Percentiles rank a stretch among this genome's conserved stretches.
phyloP scores from a whole-genome alignment of 2,329 filamentous ascomycete genomes.

The Fusarium sp. region DNA sequence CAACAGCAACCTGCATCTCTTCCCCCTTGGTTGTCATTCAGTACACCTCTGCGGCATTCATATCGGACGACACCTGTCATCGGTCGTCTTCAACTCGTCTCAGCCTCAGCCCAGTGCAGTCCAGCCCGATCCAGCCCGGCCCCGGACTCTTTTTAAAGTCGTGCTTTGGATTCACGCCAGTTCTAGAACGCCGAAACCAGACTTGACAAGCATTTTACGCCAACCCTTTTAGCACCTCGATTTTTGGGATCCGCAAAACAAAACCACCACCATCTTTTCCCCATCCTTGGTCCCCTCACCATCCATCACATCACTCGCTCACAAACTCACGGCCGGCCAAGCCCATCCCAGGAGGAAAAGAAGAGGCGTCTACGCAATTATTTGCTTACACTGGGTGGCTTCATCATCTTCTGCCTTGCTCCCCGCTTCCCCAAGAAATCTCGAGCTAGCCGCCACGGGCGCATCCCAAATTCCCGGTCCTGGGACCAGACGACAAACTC shows the following conservation, averaged over 20 bases:
- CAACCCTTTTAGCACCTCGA: constrained; percentile 27
- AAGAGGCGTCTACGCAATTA: constrained; percentile 21
- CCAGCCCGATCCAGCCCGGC: constrained; percentile 38
- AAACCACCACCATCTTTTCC: constrained; percentile 22
- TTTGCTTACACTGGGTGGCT: constrained; percentile 13
- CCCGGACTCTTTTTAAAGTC: constrained; percentile 28
- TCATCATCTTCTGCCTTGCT: constrained; percentile 13
- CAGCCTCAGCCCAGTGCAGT: constrained; percentile 17
- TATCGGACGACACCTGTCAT: not conserved
- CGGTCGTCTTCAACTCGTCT: constrained; percentile 20
- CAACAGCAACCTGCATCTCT: constrained; percentile 6
- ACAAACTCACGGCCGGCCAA: not conserved
- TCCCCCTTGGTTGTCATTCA: not conserved
- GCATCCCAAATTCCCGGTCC: constrained; percentile 43
- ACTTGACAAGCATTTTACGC: constrained; percentile 31
- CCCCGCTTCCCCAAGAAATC: constrained; percentile 39
- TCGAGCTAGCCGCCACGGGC: constrained; percentile 43
- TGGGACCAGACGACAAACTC: constrained; percentile 40
- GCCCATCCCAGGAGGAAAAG: constrained; percentile 4
- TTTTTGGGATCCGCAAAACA: constrained; percentile 21
- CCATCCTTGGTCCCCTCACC: not conserved
- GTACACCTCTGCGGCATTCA: not conserved
- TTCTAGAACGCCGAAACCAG: constrained; percentile 38
- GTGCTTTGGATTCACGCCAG: constrained; percentile 30
- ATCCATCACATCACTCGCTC: not conserved